Evolutionary conservation across 495 filamentous ascomycete species (phyloP), one percentile per base, ranked within the genome.

Genomic region (Penicillium chermesinum): DNA sequence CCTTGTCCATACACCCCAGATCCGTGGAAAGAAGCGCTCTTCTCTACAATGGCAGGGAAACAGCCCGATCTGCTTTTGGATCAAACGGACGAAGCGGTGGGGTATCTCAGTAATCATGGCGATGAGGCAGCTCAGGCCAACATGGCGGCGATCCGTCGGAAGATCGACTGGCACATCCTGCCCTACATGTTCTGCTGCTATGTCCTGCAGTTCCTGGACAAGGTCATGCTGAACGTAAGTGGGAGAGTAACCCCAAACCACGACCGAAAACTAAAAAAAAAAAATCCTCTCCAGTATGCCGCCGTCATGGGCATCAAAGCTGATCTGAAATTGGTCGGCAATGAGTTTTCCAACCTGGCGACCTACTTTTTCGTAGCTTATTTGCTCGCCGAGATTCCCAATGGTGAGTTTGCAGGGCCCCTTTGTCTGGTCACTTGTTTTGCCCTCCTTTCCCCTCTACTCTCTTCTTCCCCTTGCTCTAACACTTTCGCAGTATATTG

Each of bases 131-230:
- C 39, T 4, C 20, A 46, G 14, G 47, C 61, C 12, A 39, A 63
- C 53, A 38, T 61, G 33, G 36, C n/a, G 16, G 57, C 49, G 0
- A 34, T 63, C 1, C 57, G 57, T 2, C 48, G 54, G 12, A 80
- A 78, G 58, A 70, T 81, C 13, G 77, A 81, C 52, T 69, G 62
- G 49, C 58, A 60, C 15, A 69, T 81, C 44, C 53, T 81, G 42
- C 77, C 77, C 5, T 65, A 79, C 14, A 80, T 80, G 77, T 84
- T 82, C 48, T 60, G 66, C 39, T 78, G 73, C 59, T 85, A 85
- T 58, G 72, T 74, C 12, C 67, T 86, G 68, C 82, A 85, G 59
- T 85, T 82, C 49, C 59, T 85, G 27, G 83, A 86, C 60, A 86
- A 86, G 63, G 76, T 83, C 36, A 72, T 81, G 44, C 66, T 84